These are phyloP conservation scores for Colletotrichum sp. DNA, from an alignment of 2,329 filamentous ascomycete species.

Conservation along the genomic window DNA sequence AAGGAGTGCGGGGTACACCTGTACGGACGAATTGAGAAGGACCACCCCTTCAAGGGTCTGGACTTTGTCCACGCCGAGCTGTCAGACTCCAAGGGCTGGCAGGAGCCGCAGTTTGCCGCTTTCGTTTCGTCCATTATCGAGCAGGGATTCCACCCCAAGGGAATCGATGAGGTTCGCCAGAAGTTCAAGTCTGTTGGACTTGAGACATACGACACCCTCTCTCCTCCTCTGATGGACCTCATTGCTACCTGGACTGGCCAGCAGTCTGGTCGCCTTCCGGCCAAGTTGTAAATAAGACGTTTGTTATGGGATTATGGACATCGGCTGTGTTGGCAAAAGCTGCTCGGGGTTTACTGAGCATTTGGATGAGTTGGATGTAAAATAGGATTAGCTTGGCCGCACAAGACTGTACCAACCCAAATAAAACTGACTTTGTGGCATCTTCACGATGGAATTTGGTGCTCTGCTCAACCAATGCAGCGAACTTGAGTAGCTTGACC, in stretches of 20 bases:
- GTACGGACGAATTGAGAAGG: conserved; percentile 68
- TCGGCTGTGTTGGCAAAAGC: not conserved
- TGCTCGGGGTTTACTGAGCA: not conserved
- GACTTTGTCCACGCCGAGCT: conserved; percentile 73
- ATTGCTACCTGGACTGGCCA: conserved; percentile 61
- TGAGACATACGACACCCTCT: conserved; percentile 67
- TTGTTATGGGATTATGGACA: not conserved
- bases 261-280: conserved; percentile 38
- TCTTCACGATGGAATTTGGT: not conserved
- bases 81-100: conserved; percentile 66
- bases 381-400: not conserved
- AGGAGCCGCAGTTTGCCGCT: conserved; percentile 73
- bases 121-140: conserved; percentile 74
- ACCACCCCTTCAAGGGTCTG: conserved; percentile 72
- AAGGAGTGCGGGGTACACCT: conserved; percentile 65
- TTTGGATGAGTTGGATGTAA: not conserved
- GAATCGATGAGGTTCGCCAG: conserved; percentile 59
- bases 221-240: conserved; percentile 67
- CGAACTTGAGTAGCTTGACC: not conserved
- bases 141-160: conserved; percentile 64
- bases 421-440: not conserved
- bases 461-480: not conserved
- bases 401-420: not conserved
- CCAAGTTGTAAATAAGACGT: not conserved
- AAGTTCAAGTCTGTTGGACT: conserved; percentile 61